Base-by-base conservation (phyloP, 2,329 filamentous ascomycete species). In the Epichloe amarillans region DNA sequence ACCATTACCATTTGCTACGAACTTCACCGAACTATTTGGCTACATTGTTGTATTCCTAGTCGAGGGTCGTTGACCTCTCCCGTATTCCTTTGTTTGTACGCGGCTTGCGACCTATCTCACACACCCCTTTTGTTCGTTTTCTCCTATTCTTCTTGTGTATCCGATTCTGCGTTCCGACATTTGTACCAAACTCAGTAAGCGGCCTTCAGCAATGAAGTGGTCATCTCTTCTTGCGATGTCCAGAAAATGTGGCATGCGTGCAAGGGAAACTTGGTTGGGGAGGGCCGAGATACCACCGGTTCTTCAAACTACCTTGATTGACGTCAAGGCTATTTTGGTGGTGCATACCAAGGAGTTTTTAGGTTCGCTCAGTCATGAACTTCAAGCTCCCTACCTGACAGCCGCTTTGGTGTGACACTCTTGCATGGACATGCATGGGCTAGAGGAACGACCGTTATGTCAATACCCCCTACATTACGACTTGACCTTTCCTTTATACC, bases 21-120 rank as follows among this genome's bases (percentile, higher is more conserved):
- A 35, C n/a, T 47, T n/a, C 3, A 21, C 12, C 33, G 23, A 23
- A 45, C 37, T 48, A 21, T 33, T 41, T n/a, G 38, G 37, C 17
- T 46, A 23, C 19, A 30, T 47, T 21, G 21, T 21, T 40, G 30
- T 15, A 35, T 42, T 17, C 4, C 7, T 11, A 41, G 26, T 38
- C 43, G 11, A 41, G 21, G 23, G 37, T n/a, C n/a, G n/a, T 26
- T 26, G 47, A 38, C 39, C 44, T 47, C 38, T 12, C 30, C 19
- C 6, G n/a, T 40, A 23, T 47, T 37, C 35, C 7, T 52, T 44
- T 47, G 17, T 41, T 17, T 35, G 33, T 26, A 50, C 21, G 33
- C 26, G 30, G 14, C 44, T 35, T 36, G 44, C 44, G 48, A 43
- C 51, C 43, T 50, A 48, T 43, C 35, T 46, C 33, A 33, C 36